Conservation (phyloP, 352 stramenopile genomes). For the Blastocystis sp. region DNA sequence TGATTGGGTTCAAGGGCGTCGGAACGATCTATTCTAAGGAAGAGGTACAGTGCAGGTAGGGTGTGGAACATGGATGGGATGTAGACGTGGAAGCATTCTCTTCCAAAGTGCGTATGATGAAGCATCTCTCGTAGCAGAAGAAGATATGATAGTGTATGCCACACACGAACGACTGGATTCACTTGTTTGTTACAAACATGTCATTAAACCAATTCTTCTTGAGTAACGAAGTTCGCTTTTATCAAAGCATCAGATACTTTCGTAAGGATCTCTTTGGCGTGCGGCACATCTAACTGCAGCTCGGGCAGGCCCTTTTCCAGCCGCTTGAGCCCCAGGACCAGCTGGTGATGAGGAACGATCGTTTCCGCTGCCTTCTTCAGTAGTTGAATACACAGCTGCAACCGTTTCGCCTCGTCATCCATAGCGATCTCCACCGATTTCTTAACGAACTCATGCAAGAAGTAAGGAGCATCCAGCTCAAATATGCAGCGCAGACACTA, state of each 20-base stretch:
- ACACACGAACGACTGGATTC: constrained; percentile 9
- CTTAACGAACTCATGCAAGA: constrained; percentile 93
- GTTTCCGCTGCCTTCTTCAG: constrained; percentile 67
- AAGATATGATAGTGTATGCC: constrained; percentile 22
- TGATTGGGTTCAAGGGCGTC: neutral
- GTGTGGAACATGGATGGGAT: neutral
- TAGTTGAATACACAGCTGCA: constrained; percentile 59
- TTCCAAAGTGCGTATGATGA: constrained; percentile 17
- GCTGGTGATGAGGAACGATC: constrained; percentile 23
- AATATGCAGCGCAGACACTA: constrained; percentile 88
- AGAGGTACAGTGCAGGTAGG: neutral
- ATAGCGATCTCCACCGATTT: constrained; percentile 71
- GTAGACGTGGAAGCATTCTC: constrained; percentile 31
- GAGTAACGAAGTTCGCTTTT: neutral
- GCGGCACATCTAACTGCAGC: constrained; percentile 33
- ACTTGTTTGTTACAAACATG: constrained; percentile 37
- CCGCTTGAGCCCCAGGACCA: constrained; percentile 5
- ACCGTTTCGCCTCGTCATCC: constrained; percentile 67
- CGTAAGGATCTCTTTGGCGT: neutral
- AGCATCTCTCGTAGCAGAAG: neutral
- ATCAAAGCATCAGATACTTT: neutral
- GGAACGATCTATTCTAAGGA: neutral
- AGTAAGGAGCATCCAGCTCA: constrained; percentile 87
- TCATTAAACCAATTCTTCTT: neutral
- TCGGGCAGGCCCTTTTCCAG: neutral